Evolutionary conservation across 768 basidiomycete genomes (phyloP), one percentile per base, ranked within the genome.

Genomic region (Mrakia blollopis): DNA sequence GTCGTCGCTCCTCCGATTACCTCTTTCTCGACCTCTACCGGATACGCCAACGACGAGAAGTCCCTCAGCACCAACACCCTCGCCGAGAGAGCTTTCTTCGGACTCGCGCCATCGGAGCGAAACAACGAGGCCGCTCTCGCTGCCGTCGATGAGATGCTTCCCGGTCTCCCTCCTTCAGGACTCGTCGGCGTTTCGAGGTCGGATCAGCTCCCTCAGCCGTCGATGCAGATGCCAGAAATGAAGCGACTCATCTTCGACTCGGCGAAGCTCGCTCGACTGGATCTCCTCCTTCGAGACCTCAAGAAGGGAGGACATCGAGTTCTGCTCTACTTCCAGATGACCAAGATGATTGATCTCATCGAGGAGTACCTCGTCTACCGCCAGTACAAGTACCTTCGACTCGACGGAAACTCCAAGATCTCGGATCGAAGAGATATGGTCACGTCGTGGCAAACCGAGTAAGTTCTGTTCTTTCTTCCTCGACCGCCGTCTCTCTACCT

Each of bases 261-360:
- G 37, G 96, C 92, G 52, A 99, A 99, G 84, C 89, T 99, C 47
- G 93, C 94, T 54, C 88, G 92, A 39, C 87, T 99, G 68, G 97
- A 99, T 83, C 81, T 87, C 30, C 85, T 99, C n/a, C 86, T 99
- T 11, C 91, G 92, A 78, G 92, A 96, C 81, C 89, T 99, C 76
- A 98, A 97, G 85, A 87, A 89, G 50, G 91, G 90, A 1, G 95
- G 95, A 78, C 97, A 99, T 84, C 90, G 94, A 65, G 93, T 96
- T 21, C 85, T 99, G 80, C 87, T 99, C 28, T 99, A 98, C 85
- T 98, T 98, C 90, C 97, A 99, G 84, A 99, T 99, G 97, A 98
- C 96, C 18, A 89, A 91, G 77, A 99, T 98, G 97, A 97, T 99
- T 91, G 95, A 98, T 83, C 86, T 98, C 70, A 95, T 98, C 89